Evolutionary conservation across 2,329 filamentous ascomycete species (phyloP).

Genomic region (Xylariaceae sp.): DNA sequence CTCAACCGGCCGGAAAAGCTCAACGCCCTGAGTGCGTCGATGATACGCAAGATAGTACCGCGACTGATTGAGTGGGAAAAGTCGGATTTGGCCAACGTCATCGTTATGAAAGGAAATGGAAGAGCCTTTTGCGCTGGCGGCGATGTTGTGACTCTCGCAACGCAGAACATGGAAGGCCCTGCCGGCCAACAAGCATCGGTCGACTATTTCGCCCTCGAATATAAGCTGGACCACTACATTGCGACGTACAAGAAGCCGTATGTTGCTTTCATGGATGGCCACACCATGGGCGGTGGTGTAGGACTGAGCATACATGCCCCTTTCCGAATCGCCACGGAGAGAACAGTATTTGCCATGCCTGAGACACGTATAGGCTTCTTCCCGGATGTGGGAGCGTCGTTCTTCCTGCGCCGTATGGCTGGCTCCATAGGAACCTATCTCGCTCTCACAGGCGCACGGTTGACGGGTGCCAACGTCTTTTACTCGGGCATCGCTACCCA

Average conservation of each 20-base stretch:
- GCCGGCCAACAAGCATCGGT: slow-evolving; percentile 69
- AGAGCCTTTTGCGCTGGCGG: slow-evolving; percentile 90
- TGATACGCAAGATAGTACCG: slow-evolving; percentile 91
- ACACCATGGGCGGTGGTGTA: slow-evolving; percentile 97
- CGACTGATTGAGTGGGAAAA: slow-evolving; percentile 89
- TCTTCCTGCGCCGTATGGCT: slow-evolving; percentile 88
- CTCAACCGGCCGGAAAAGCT: slow-evolving; percentile 89
- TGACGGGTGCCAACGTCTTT: slow-evolving; percentile 79
- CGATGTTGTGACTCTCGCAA: slow-evolving; percentile 75
- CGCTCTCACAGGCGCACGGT: slow-evolving; percentile 78
- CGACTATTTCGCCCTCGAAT: slow-evolving; percentile 91
- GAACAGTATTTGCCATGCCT: slow-evolving; percentile 95
- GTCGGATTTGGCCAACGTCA: slow-evolving; percentile 86
- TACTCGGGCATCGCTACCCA: slow-evolving; percentile 92
- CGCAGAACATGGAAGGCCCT: slow-evolving; percentile 60
- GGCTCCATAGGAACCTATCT: slow-evolving; percentile 87
- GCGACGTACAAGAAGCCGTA: slow-evolving; percentile 91
- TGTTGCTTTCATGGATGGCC: slow-evolving; percentile 92
- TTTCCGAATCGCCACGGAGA: slow-evolving; percentile 93
- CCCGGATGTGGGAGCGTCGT: slow-evolving; percentile 93
- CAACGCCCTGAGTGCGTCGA: slow-evolving; percentile 88
- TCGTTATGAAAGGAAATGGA: slow-evolving; percentile 88
- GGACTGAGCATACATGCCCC: slow-evolving; percentile 92
- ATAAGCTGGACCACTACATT: slow-evolving; percentile 91
- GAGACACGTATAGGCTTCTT: slow-evolving; percentile 99